Conservation (phyloP, 1,284 basidiomycete genomes). For the Heterobasidion occidentale region DNA sequence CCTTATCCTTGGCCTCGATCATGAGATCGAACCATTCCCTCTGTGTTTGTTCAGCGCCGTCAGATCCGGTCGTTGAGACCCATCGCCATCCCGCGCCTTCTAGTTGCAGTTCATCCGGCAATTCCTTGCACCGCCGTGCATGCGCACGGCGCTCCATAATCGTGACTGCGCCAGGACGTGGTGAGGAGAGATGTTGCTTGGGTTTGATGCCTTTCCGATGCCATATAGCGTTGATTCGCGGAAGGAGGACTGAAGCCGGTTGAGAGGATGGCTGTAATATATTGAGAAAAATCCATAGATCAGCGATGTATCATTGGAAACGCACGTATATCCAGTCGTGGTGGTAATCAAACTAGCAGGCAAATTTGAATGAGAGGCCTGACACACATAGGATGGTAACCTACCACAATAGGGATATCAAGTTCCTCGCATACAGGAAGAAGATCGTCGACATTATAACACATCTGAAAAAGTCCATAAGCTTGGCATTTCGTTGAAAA, state of each 20-base stretch:
- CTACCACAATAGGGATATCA: slow-evolving; percentile 67
- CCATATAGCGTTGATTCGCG: slow-evolving; percentile 73
- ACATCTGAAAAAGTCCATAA: slow-evolving; percentile 42
- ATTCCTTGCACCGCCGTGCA: slow-evolving; percentile 64
- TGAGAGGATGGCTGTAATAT: slow-evolving; percentile 38
- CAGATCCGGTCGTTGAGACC: not conserved
- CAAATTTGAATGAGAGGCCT: not conserved
- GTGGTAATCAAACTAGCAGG: slow-evolving; percentile 52
- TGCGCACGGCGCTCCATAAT: slow-evolving; percentile 83
- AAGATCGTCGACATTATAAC: slow-evolving; percentile 83
- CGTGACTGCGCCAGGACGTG: slow-evolving; percentile 65
- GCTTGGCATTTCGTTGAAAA: not conserved
- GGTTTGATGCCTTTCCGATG: slow-evolving; percentile 66
- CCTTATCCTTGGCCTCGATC: slow-evolving; percentile 93
- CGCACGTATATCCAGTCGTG: slow-evolving; percentile 62
- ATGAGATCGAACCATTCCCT: slow-evolving; percentile 60
- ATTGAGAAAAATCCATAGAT: not conserved
- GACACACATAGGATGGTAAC: slow-evolving; percentile 8
- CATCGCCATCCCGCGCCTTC: slow-evolving; percentile 22
- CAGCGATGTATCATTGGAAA: slow-evolving; percentile 10
- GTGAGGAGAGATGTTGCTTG: slow-evolving; percentile 87
- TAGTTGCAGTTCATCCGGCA: slow-evolving; percentile 66
- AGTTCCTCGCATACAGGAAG: slow-evolving; percentile 80
- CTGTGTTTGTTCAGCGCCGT: not conserved
- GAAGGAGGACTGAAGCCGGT: slow-evolving; percentile 54